A percentile compares a stretch with the other conserved stretches of the same genome.
These are phyloP conservation scores for Picea sitchensis DNA, from an alignment of 75 land plant genomes.

Conservation along the genomic window DNA sequence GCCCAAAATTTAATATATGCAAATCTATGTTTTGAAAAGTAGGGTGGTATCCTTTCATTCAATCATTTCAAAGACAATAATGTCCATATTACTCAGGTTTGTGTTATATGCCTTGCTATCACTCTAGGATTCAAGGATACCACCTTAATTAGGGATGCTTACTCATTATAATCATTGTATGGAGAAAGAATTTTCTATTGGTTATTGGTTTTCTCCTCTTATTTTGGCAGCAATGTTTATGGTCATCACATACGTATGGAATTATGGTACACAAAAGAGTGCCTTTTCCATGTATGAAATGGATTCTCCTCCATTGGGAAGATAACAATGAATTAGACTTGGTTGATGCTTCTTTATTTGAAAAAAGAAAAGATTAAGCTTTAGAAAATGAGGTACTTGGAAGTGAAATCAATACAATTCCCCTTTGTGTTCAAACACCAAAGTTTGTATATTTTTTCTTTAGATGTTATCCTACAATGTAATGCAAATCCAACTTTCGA, in stretches of 20 bases:
- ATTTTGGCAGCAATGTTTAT: constrained; percentile 37
- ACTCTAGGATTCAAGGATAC: constrained; percentile 72
- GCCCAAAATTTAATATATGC: too few species aligned
- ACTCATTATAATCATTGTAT: constrained; percentile 79
- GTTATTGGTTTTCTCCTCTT: constrained; percentile 51
- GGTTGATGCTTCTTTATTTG: not conserved
- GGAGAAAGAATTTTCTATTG: constrained; percentile 42
- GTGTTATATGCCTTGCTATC: constrained; percentile 50
- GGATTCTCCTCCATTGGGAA: constrained; percentile 24
- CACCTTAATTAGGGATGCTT: constrained; percentile 77
- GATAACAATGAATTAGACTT: constrained; percentile 11
- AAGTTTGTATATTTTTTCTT: not conserved
- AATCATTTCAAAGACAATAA: too few species aligned
- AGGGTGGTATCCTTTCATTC: too few species aligned
- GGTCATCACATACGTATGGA: constrained; percentile 45
- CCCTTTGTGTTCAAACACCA: not conserved
- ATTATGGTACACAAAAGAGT: constrained; percentile 50
- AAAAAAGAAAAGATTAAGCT: not conserved
- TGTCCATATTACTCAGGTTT: too few species aligned
- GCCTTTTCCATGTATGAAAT: constrained; percentile 49
- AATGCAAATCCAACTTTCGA: not conserved
- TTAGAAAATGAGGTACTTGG: not conserved
- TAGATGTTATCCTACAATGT: not conserved
- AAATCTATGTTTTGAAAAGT: too few species aligned
- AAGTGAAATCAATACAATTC: not conserved